Conservation (phyloP, 805 yeast species). For the Schwanniomyces vanrijiae region DNA sequence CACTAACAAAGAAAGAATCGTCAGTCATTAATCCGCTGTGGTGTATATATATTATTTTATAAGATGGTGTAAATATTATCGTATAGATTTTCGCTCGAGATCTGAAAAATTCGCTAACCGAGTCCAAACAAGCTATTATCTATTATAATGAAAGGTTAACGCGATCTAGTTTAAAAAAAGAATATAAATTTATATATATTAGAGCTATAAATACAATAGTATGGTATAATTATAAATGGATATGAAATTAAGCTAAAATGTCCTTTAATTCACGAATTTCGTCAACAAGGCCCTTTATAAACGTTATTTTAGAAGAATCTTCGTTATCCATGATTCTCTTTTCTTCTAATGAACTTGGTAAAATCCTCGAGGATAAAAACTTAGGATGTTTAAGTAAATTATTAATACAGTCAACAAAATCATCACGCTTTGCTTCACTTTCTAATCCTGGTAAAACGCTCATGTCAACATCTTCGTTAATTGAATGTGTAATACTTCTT, state of each 20-base stretch:
- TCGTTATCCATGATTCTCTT: slow-evolving; percentile 55
- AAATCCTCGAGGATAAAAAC: slow-evolving; percentile 67
- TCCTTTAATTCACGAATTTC: slow-evolving; percentile 39
- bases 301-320: slow-evolving; percentile 22
- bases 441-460: slow-evolving; percentile 60
- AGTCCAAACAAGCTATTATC: background rate
- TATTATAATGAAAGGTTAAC: background rate
- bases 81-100: background rate
- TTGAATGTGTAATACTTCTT: slow-evolving; percentile 9
- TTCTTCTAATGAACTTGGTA: slow-evolving; percentile 65
- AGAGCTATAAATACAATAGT: background rate
- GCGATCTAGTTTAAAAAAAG: background rate
- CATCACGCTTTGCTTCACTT: slow-evolving; percentile 55
- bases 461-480: slow-evolving; percentile 20
- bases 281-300: slow-evolving; percentile 32
- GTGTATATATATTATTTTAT: background rate
- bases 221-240: background rate
- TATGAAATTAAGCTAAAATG: slow-evolving; percentile 7
- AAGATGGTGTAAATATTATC: background rate
- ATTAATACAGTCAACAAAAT: slow-evolving; percentile 59
- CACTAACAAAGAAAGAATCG: slow-evolving; percentile 74
- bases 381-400: slow-evolving; percentile 86
- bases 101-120: background rate
- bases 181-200: background rate
- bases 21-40: background rate